Evolutionary conservation across 2,329 filamentous ascomycete genomes (phyloP), one percentile per base, ranked within the genome.

Genomic region (Chalaropsis thielavioides): DNA sequence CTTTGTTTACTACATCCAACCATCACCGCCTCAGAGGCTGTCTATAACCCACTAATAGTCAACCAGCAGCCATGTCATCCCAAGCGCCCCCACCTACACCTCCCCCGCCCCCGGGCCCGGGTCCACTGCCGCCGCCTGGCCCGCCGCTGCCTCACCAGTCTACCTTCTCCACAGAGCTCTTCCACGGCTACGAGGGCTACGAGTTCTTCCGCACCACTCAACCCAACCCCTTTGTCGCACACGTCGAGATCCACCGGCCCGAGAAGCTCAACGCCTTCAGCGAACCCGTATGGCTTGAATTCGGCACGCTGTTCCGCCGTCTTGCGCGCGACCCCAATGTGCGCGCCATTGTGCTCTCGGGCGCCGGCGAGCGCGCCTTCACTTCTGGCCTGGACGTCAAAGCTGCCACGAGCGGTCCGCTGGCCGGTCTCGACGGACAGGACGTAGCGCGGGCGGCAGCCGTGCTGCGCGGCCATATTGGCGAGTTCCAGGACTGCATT

Each of bases 161-260:
- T 3, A 19, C 31, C 13, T n/a, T 58, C 3, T 58, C 24, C 15
- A 64, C 70, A 13, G 68, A 70, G 8, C 69, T 71, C 13, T 69
- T 75, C 17, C 67, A 71, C 22, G 74, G 72, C 63, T 81, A 82
- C 72, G 69, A 75, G 46, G 69, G 69, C 43, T 86, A 83, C 76
- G 77, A 86, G 69, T 79, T 88, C 78, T 91, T 90, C 81, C 83
- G 85, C 69, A 79, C 95, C 70, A 84, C 82, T n/a, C 85, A 84
- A 51, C 89, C 91, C 0, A 72, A 77, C 44, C 81, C 86, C 71
- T 85, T 85, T 77, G 86, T 96, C 61, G 89, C 86, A n/a, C 90
- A 95, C 73, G 88, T 97, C 67, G 87, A 96, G 76, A 95, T 95
- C 76, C 92, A 95, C 78, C 83, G 92, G 0, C 84, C 92, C 0